Evolutionary conservation across 2,329 filamentous ascomycete genomes (phyloP).

Genomic region (Kalmusia sp.): DNA sequence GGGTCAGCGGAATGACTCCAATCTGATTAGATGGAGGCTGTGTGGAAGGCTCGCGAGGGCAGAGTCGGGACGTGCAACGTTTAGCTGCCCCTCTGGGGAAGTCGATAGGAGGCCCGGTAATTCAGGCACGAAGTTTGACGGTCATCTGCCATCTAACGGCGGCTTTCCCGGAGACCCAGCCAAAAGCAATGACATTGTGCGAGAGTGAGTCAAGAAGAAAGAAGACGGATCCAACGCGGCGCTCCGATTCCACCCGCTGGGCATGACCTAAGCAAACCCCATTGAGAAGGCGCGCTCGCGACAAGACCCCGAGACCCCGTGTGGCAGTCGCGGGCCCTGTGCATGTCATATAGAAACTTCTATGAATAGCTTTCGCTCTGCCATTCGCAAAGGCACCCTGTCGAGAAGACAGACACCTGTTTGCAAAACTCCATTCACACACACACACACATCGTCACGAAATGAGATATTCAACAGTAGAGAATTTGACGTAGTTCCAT

Average conservation of each 20-base stretch:
- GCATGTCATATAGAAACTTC: neutral
- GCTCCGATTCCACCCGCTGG: constrained; percentile 33
- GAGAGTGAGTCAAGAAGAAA: constrained; percentile 27
- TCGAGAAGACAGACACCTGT: neutral
- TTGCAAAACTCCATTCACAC: neutral
- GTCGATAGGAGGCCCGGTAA: constrained; percentile 20
- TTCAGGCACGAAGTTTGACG: constrained; percentile 32
- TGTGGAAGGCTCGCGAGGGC: constrained; percentile 26
- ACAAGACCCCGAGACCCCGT: constrained; percentile 28
- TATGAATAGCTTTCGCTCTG: neutral
- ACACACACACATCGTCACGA: too few relatives aligned
- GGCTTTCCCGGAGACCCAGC: constrained; percentile 15
- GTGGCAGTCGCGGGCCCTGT: neutral
- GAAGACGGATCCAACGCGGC: constrained; percentile 17
- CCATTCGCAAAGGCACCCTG: too few relatives aligned
- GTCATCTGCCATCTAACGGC: constrained; percentile 36
- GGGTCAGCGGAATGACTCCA: constrained; percentile 20
- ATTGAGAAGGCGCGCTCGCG: constrained; percentile 20
- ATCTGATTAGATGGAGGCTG: constrained; percentile 40
- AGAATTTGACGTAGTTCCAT: neutral
- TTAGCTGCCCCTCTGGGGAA: constrained; percentile 23
- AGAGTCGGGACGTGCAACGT: constrained; percentile 30
- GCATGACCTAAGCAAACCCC: constrained; percentile 22
- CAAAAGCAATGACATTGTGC: constrained; percentile 19
- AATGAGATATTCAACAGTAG: too few relatives aligned